These are phyloP conservation scores for Hypoxylon perforatum DNA, from an alignment of 495 filamentous ascomycete species.

Conservation along the genomic window DNA sequence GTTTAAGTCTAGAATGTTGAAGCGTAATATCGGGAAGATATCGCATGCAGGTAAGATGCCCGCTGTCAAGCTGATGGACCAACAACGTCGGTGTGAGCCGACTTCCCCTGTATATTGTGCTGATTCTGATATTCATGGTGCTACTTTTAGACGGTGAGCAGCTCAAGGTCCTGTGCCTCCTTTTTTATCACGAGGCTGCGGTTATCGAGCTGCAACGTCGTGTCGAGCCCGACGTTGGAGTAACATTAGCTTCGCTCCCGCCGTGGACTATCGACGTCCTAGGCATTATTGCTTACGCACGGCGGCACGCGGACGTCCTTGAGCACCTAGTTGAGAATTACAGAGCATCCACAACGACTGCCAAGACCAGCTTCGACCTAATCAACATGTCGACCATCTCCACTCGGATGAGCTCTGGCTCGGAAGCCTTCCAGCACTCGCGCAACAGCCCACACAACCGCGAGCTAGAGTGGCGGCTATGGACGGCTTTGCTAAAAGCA, in stretches of 20 bases:
- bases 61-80: conserved; percentile 2
- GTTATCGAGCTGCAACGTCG: conserved; percentile 15
- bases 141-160: conserved; percentile 19
- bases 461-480: conserved; percentile 21
- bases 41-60: conserved; percentile 18
- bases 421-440: conserved; percentile 4
- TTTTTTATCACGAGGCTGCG: conserved; percentile 18
- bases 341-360: conserved; percentile 10
- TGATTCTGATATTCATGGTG: conserved; percentile 11
- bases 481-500: conserved; percentile 17
- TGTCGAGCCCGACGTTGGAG: conserved; percentile 17
- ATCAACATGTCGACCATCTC: background rate
- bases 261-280: conserved; percentile 11
- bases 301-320: conserved; percentile 13
- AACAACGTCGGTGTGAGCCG: background rate
- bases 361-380: conserved; percentile 10
- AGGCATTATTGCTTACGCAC: conserved; percentile 15
- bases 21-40: conserved; percentile 8
- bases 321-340: conserved; percentile 10
- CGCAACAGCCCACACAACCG: conserved; percentile 8
- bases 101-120: background rate
- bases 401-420: background rate
- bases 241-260: conserved; percentile 14
- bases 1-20: conserved; percentile 21
- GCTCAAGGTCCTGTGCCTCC: conserved; percentile 24